A percentile compares a stretch with the other conserved stretches of the same genome.
These are phyloP conservation scores for Diplocarpon mali DNA, from an alignment of 2,329 filamentous ascomycete genomes.

Conservation along the genomic window DNA sequence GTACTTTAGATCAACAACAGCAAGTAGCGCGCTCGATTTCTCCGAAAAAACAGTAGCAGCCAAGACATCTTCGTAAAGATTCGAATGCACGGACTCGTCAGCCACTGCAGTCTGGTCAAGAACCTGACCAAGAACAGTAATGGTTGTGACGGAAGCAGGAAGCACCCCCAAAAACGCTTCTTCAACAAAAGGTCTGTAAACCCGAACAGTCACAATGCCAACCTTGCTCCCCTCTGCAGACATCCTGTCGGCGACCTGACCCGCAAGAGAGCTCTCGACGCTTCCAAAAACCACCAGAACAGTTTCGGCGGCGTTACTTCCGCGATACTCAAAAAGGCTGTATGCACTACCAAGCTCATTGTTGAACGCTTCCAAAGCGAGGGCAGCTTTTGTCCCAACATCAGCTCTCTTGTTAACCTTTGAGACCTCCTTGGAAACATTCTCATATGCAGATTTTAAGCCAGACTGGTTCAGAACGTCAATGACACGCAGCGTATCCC, in stretches of 20 bases:
- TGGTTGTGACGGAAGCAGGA: slow-evolving; percentile 60
- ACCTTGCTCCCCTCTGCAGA: slow-evolving; percentile 64
- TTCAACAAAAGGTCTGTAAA: slow-evolving; percentile 93
- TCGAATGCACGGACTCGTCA: slow-evolving; percentile 70
- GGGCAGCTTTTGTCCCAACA: slow-evolving; percentile 59
- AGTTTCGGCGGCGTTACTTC: slow-evolving; percentile 66
- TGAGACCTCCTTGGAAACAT: slow-evolving; percentile 49
- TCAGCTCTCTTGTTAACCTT: slow-evolving; percentile 60
- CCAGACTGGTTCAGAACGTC: slow-evolving; percentile 67
- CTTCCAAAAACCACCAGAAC: slow-evolving; percentile 91
- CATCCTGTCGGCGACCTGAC: slow-evolving; percentile 66
- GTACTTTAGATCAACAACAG: slow-evolving; percentile 82
- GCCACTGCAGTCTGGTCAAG: slow-evolving; percentile 58
- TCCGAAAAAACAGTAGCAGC: slow-evolving; percentile 72
- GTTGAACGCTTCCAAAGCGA: slow-evolving; percentile 67
- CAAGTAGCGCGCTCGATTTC: slow-evolving; percentile 49
- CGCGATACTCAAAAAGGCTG: slow-evolving; percentile 85
- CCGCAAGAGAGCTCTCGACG: slow-evolving; percentile 74
- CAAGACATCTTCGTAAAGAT: slow-evolving; percentile 83
- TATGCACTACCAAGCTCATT: slow-evolving; percentile 90
- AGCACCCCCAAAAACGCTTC: slow-evolving; percentile 81
- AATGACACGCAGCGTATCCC: slow-evolving; percentile 72
- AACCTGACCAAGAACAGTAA: slow-evolving; percentile 87
- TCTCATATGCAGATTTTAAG: slow-evolving; percentile 57
- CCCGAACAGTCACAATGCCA: slow-evolving; percentile 80